Evolutionary conservation across 768 basidiomycete genomes (phyloP).

Genomic region (Naematelia encephala): DNA sequence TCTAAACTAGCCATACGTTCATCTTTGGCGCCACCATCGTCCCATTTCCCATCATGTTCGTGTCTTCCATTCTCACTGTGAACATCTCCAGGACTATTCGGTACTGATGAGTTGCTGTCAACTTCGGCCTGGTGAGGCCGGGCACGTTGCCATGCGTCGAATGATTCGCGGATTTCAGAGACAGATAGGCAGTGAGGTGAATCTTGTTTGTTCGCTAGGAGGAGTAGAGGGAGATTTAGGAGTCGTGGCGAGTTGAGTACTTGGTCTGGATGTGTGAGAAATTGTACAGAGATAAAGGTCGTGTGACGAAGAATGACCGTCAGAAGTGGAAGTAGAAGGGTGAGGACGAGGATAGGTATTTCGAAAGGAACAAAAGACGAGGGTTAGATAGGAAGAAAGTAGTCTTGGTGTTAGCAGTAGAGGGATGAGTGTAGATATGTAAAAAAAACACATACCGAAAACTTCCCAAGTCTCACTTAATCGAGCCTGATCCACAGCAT

Average conservation of each 20-base stretch:
- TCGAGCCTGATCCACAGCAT: constrained; percentile 81
- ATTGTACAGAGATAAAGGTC: background rate
- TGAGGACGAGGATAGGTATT: background rate
- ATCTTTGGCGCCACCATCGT: constrained; percentile 41
- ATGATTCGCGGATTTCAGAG: constrained; percentile 76
- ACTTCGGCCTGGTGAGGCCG: constrained; percentile 23
- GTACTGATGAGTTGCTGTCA: background rate
- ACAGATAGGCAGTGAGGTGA: constrained; percentile 73
- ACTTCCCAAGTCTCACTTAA: constrained; percentile 95
- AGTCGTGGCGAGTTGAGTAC: constrained; percentile 87
- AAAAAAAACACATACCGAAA: constrained; percentile 65
- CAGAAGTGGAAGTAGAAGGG: background rate
- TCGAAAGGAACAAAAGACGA: too few relatives aligned
- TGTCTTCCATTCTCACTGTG: background rate
- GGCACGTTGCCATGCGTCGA: constrained; percentile 51
- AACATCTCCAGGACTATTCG: background rate
- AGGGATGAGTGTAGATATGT: background rate
- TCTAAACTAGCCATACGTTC: constrained; percentile 67
- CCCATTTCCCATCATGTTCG: constrained; percentile 12
- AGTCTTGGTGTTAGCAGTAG: too few relatives aligned
- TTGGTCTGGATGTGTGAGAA: constrained; percentile 57
- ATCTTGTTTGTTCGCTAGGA: constrained; percentile 97
- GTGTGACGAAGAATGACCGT: too few relatives aligned
- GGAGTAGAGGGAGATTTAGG: constrained; percentile 79
- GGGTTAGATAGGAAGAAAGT: too few relatives aligned